Base-by-base conservation (phyloP, 805 yeast genomes). In the Pichia thaimueangensis region DNA sequence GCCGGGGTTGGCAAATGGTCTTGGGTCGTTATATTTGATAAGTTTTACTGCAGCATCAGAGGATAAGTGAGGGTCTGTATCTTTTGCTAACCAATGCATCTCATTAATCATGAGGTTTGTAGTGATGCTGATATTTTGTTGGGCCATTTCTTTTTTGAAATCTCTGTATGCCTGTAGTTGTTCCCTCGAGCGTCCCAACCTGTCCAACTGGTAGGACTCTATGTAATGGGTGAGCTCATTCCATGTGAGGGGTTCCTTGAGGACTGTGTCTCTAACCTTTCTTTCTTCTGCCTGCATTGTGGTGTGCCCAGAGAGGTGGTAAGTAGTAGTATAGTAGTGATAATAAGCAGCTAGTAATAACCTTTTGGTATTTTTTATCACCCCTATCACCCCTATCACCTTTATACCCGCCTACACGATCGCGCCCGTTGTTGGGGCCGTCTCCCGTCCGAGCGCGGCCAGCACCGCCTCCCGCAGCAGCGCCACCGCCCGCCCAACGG, bases 401-500 rank as follows among this genome's bases (percentile, higher is more conserved):
- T n/a, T n/a, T n/a, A n/a, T n/a, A n/a, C n/a, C 27, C 27, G 12
- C 24, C 24, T 21, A 10, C 24, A 13, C 17, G 15, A 32, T 21
- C 31, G 35, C 35, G 9, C 13, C 35, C 24, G 22, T 20, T 25
- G 30, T 28, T 13, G 35, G 22, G 6, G 35, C 4, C 8, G 42
- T 32, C 34, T 42, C 38, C 24, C 51, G 34, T 47, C 53, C 36
- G 57, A 45, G 21, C 82, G 87, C 45, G 71, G 77, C 6, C 76
- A 64, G 53, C 80, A 74, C 40, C 32, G 69, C 64, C 30, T 69
- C 71, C 39, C 78, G 74, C 28, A 84, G 65, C 46, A 78, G 53
- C 17, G 67, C 70, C 42, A 81, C 78, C 1, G 89, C 87, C 33
- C 71, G 67, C 30, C 65, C 59, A 2, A 87, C 82, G 6, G 78